Evolutionary conservation across 176 grass and related monocot species (phyloP), one percentile per base, ranked within the genome.

Genomic region (Thinopyrum elongatum): DNA sequence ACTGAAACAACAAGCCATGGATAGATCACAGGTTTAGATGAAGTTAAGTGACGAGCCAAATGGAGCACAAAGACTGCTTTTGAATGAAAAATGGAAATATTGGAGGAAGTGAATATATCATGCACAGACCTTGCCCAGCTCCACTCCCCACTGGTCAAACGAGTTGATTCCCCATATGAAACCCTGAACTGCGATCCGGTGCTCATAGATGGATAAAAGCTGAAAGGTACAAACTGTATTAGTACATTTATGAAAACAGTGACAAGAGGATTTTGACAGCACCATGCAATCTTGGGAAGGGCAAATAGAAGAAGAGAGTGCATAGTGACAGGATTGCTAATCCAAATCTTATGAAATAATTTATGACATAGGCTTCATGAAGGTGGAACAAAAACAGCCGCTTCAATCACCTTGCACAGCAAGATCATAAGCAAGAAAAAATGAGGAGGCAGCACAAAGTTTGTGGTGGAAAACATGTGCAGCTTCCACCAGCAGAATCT

Each of bases 111-210:
- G 6, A 82, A 57, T 87, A 65, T 46, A 65, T 81, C 25, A 82
- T 70, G 71, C 19, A 85, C 68, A 83, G 66, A 99, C 97, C 94
- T 99, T 99, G 87, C 94, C 94, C 53, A 99, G 84, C 62, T 99
- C 97, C 81, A 99, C 97, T 86, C 94, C 97, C 97, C 94, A 97
- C 58, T 99, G 97, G 77, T 99, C 97, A 78, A 97, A 99, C 3
- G 94, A 99, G 85, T 99, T 99, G 47, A 99, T 93, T 86, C 94
- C 97, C 94, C 94, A 99, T 90, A 91, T 84, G 83, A 99, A 99
- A 76, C 97, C 94, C 88, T 99, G 87, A 76, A 96, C 97, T 38
- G 94, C 97, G 81, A 96, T 83, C 78, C 97, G 77, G 44, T 99
- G 89, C 77, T 99, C 97, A 39, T 99, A 99, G 55, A 99, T 93